phyloP scores from a whole-genome alignment of 805 yeast species.

The Kluyveromyces starmeri region DNA sequence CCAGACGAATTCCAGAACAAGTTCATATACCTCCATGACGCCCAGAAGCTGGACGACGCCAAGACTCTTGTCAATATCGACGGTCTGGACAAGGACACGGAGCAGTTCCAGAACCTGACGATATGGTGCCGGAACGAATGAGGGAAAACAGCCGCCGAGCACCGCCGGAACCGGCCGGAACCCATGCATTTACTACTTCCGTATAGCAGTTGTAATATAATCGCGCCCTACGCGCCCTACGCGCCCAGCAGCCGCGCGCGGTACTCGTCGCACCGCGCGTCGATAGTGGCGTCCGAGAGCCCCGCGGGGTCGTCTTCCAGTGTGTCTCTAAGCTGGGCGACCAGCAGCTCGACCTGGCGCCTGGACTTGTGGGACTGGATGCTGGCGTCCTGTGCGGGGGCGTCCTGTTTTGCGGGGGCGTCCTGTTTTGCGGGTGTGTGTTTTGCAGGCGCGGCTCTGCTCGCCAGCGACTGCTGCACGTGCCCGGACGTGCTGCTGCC shows the following conservation, averaged over 20 bases:
- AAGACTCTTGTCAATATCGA: background rate
- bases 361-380: conserved; percentile 14
- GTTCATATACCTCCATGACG: conserved; percentile 4
- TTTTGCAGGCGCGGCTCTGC: conserved; percentile 5
- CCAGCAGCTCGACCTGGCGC: conserved; percentile 23
- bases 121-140: conserved; percentile 5
- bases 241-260: no score
- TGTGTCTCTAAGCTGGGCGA: conserved; percentile 21
- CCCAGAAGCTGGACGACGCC: background rate
- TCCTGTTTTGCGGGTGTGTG: conserved; percentile 1
- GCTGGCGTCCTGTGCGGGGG: conserved; percentile 6
- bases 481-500: conserved; percentile 30
- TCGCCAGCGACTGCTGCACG: conserved; percentile 24
- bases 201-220: no score
- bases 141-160: no score
- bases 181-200: no score
- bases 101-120: conserved; percentile 4
- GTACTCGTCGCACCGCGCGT: conserved; percentile 14
- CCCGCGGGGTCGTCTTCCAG: conserved; percentile 19
- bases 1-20: conserved; percentile 4
- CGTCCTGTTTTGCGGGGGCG: background rate
- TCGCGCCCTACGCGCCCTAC: no score
- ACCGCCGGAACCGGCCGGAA: no score
- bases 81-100: conserved; percentile 1
- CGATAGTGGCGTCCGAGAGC: conserved; percentile 12